phyloP scores from a whole-genome alignment of 2,329 filamentous ascomycete genomes.

The Lachnellula cervina region DNA sequence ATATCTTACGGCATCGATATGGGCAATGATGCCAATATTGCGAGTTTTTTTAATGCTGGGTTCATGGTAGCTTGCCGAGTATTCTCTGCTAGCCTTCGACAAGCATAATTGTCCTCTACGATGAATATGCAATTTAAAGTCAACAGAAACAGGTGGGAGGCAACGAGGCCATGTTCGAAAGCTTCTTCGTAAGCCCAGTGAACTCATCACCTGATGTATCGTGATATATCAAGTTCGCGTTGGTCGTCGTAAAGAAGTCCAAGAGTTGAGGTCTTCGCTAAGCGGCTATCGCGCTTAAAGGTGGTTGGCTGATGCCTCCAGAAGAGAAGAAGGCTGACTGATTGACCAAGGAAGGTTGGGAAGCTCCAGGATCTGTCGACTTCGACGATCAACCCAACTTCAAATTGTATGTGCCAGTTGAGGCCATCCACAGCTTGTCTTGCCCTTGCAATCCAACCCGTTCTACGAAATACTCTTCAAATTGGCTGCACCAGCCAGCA shows the following conservation, averaged over 20 bases:
- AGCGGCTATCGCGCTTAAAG: conserved; percentile 15
- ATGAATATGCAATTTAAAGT: background rate
- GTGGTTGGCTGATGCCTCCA: conserved; percentile 6
- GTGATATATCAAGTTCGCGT: too few species aligned
- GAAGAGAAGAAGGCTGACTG: background rate
- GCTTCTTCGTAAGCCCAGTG: conserved; percentile 17
- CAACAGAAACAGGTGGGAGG: conserved; percentile 6
- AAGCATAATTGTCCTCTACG: background rate
- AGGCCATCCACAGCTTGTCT: background rate
- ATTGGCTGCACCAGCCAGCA: background rate
- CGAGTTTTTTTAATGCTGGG: conserved; percentile 54
- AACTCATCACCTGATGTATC: conserved; percentile 26
- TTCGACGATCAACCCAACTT: background rate
- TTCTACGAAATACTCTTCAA: background rate
- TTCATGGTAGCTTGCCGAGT: conserved; percentile 21
- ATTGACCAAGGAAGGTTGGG: background rate
- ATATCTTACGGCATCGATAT: conserved; percentile 76
- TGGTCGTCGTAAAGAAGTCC: background rate
- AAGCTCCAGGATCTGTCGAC: background rate
- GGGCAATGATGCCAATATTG: conserved; percentile 97
- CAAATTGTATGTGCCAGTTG: background rate
- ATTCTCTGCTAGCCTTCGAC: conserved; percentile 10
- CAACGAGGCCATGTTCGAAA: conserved; percentile 26
- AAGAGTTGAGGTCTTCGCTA: conserved; percentile 10
- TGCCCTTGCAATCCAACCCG: background rate